Evolutionary conservation across 1,284 basidiomycete genomes (phyloP), one percentile per base, ranked within the genome.

Genomic region (Puccinia polysora): DNA sequence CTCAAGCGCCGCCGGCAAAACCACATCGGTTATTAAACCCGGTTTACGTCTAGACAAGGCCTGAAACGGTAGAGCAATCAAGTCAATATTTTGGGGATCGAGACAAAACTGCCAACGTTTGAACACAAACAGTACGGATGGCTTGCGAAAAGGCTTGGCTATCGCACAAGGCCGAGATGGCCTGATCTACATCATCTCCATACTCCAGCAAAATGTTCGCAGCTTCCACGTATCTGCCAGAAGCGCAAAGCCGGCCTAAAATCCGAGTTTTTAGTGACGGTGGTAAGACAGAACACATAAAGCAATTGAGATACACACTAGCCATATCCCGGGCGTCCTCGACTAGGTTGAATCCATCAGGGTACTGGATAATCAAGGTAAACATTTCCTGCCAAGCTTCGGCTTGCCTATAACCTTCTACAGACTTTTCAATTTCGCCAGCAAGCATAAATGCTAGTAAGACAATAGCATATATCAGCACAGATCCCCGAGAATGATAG

Each of bases 331-430:
- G 38, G 4, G 43, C 55, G 23, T 15, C 32, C 23, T 45, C 25
- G 14, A 10, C 2, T 1, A 4, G 84, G 84, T 20, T 82, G 79
- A 15, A 91, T 15, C 83, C 74, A 14, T 81, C 76, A 76, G 49
- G 1, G 76, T 82, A 79, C 75, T 82, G 81, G 75, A 76, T 45
- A 73, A 89, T 89, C 20, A 95, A 81, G n/a, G 89, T 86, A 78
- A 97, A 95, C 0, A 94, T 82, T 76, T 93, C 90, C 76, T 89
- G 86, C 93, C 94, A 97, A 52, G 89, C 86, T 30, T 92, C 82
- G 0, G 89, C 89, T 73, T 87, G 88, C 79, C 95, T 91, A 76
- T 91, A 87, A 0, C 92, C 87, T 15, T 88, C 83, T 84, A 96
- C 87, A 0, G 91, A 90, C 74, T 91, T 91, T 7, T 82, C 79